Evolutionary conservation across 2,329 filamentous ascomycete species (phyloP).

Genomic region (Gnomoniopsis sp.): DNA sequence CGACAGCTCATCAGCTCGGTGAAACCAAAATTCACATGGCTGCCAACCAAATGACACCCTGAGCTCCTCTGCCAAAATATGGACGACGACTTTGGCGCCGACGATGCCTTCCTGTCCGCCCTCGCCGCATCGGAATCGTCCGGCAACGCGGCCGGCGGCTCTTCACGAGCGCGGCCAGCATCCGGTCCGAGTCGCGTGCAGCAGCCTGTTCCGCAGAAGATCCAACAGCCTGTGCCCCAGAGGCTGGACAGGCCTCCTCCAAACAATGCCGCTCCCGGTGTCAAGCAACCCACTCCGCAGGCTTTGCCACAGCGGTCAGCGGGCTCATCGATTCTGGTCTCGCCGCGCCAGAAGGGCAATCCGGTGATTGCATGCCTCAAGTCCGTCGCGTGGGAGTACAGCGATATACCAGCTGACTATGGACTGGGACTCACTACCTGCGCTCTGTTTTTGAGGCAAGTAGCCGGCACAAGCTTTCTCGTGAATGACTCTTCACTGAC

Average conservation of each 20-base stretch:
- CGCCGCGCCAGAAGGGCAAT: conserved; percentile 90
- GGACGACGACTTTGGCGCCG: conserved; percentile 57
- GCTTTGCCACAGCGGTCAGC: conserved; percentile 63
- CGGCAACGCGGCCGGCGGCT: conserved; percentile 41
- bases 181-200: conserved; percentile 27
- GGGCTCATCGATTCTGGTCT: conserved; percentile 82
- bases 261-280: conserved; percentile 41
- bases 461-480: neutral
- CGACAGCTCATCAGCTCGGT: neutral
- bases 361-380: conserved; percentile 82
- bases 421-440: conserved; percentile 84
- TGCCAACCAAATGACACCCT: neutral
- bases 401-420: conserved; percentile 94
- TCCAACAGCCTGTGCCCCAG: conserved; percentile 52
- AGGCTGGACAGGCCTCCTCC: conserved; percentile 49
- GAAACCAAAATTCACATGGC: neutral
- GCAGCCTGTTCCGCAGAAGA: conserved; percentile 40
- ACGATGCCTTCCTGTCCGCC: conserved; percentile 53
- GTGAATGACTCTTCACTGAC: neutral
- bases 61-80: conserved; percentile 21
- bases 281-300: conserved; percentile 87
- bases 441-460: conserved; percentile 75
- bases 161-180: conserved; percentile 20
- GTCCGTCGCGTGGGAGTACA: conserved; percentile 90
- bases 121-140: conserved; percentile 46